Conservation (phyloP, 2,329 filamentous ascomycete species). For the Xenoacremonium recifei region DNA sequence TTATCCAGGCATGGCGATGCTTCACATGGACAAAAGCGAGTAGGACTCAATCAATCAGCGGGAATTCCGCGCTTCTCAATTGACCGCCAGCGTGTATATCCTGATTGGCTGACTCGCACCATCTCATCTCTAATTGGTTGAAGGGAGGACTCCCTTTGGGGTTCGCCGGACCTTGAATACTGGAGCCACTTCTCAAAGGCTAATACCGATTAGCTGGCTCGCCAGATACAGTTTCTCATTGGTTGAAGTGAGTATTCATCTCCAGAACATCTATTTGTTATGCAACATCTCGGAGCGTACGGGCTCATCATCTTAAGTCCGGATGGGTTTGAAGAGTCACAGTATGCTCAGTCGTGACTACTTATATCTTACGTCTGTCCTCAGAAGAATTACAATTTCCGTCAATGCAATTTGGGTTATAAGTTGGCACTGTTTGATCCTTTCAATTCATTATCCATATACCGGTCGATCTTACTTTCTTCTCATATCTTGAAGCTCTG, state of each 20-base stretch:
- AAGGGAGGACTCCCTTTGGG: too few relatives aligned
- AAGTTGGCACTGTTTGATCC: neutral
- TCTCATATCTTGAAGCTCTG: neutral
- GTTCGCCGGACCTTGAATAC: too few relatives aligned
- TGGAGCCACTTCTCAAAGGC: neutral
- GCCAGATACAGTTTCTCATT: neutral
- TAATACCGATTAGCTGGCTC: neutral
- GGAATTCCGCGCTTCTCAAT: too few relatives aligned
- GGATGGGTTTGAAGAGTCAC: neutral
- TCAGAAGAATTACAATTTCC: neutral
- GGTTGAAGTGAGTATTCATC: neutral
- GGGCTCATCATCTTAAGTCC: neutral
- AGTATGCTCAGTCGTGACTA: neutral
- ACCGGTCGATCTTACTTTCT: neutral
- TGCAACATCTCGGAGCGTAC: neutral
- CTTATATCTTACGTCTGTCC: neutral
- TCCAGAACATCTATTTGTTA: neutral
- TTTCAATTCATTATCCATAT: neutral
- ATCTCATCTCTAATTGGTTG: too few relatives aligned
- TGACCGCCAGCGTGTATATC: too few relatives aligned
- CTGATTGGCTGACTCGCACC: too few relatives aligned
- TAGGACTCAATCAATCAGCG: too few relatives aligned
- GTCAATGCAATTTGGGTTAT: neutral
- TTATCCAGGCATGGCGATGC: too few relatives aligned
- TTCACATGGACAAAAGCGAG: too few relatives aligned